Conservation (phyloP, 306 rosid species). For the Dicorynia guianensis region DNA sequence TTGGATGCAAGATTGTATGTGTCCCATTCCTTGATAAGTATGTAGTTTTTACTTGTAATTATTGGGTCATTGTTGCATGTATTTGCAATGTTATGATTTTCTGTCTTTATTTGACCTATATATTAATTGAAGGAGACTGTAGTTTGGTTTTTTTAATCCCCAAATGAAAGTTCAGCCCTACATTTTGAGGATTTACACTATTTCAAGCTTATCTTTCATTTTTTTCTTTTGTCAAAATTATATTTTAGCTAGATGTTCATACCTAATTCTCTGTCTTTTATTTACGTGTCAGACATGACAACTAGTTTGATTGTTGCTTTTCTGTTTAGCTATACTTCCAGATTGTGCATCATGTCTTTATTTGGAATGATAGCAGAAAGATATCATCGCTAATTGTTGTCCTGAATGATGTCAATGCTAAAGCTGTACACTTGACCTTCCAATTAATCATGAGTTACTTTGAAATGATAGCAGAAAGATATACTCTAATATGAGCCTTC, state of each 20-base stretch:
- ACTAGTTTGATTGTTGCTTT: not conserved
- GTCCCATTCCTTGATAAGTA: not conserved
- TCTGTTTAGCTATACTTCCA: not conserved
- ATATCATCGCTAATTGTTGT: not conserved
- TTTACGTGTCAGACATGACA: not conserved
- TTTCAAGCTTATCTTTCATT: not conserved
- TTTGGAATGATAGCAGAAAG: not conserved
- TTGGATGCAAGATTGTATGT: not conserved
- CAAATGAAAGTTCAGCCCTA: not conserved
- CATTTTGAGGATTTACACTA: not conserved
- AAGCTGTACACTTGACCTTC: constrained; percentile 1
- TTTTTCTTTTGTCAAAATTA: not conserved
- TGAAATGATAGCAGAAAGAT: constrained; percentile 21
- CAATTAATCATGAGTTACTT: constrained; percentile 15
- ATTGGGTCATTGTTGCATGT: not conserved
- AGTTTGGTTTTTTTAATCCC: not conserved
- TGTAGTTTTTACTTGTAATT: not conserved
- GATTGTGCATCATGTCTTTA: constrained; percentile 1
- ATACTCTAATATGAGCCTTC: constrained; percentile 4
- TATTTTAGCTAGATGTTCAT: not conserved
- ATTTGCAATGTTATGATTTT: constrained; percentile 5
- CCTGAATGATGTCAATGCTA: constrained; percentile 26
- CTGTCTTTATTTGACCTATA: not conserved
- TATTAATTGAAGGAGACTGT: not conserved
- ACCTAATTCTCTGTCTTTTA: not conserved